These are phyloP conservation scores for Nicotiana undulata DNA, from an alignment of 257 asterid genomes.

Conservation along the genomic window DNA sequence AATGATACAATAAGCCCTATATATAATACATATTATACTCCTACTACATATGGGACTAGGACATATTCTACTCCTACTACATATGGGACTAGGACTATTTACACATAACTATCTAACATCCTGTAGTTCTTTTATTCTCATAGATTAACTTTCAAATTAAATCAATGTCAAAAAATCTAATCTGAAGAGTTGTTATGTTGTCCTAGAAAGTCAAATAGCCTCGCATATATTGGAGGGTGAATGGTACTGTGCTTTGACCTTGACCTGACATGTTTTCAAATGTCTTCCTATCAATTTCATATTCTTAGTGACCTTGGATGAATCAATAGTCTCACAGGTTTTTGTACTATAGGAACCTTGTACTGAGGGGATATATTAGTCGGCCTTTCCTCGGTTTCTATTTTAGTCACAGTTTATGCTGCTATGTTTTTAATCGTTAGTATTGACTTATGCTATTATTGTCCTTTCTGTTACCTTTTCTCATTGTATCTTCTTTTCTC, in stretches of 20 bases:
- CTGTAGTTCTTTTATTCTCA: neutral
- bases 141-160: neutral
- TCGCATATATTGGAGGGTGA: neutral
- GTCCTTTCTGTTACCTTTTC: neutral
- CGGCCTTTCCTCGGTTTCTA: neutral
- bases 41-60: too few species aligned
- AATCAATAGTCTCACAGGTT: neutral
- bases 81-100: too few species aligned
- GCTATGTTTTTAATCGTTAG: neutral
- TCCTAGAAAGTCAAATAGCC: neutral
- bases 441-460: neutral
- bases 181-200: neutral
- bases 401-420: neutral
- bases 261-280: neutral
- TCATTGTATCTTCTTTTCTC: neutral
- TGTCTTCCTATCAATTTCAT: neutral
- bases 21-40: too few species aligned
- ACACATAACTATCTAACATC: too few species aligned
- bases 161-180: neutral
- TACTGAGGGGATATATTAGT: neutral
- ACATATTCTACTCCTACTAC: too few species aligned
- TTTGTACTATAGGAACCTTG: neutral
- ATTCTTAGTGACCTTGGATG: neutral
- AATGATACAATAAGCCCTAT: too few species aligned
- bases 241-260: neutral